Evolutionary conservation across 2,329 filamentous ascomycete genomes (phyloP).

Genomic region (Aspergillus transmontanensis): DNA sequence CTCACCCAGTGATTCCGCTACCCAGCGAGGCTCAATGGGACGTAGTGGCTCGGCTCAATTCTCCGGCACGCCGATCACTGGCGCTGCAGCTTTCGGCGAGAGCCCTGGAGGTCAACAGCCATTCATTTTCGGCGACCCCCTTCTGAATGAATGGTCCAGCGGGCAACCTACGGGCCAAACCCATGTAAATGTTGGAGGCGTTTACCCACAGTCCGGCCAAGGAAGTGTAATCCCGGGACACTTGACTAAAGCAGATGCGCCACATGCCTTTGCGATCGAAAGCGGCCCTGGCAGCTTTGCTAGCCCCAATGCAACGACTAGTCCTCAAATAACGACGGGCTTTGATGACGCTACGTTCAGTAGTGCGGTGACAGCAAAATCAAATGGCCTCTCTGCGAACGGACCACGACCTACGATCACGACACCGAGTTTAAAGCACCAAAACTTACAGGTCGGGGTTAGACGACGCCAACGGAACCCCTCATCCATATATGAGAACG

Average conservation of each 20-base stretch:
- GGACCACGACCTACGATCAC: conserved; percentile 43
- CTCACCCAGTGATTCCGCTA: conserved; percentile 65
- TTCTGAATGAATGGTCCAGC: conserved; percentile 50
- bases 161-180: conserved; percentile 35
- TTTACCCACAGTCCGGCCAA: conserved; percentile 35
- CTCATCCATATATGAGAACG: conserved; percentile 82
- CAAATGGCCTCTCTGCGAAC: conserved; percentile 33
- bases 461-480: conserved; percentile 69
- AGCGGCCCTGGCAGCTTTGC: conserved; percentile 58
- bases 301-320: conserved; percentile 61
- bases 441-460: conserved; percentile 35
- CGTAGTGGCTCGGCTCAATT: conserved; percentile 45
- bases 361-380: conserved; percentile 27
- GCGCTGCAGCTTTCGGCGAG: conserved; percentile 45
- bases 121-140: conserved; percentile 50
- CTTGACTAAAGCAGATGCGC: conserved; percentile 47
- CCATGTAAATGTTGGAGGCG: conserved; percentile 37
- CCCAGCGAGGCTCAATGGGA: conserved; percentile 50
- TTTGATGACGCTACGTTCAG: conserved; percentile 43
- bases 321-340: conserved; percentile 50
- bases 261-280: conserved; percentile 64
- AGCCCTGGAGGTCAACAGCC: conserved; percentile 47
- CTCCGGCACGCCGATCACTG: conserved; percentile 37
- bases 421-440: conserved; percentile 47
- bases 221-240: conserved; percentile 43